Conservation (phyloP, 306 rosid species). For the Oxytropis ochrocephala region DNA sequence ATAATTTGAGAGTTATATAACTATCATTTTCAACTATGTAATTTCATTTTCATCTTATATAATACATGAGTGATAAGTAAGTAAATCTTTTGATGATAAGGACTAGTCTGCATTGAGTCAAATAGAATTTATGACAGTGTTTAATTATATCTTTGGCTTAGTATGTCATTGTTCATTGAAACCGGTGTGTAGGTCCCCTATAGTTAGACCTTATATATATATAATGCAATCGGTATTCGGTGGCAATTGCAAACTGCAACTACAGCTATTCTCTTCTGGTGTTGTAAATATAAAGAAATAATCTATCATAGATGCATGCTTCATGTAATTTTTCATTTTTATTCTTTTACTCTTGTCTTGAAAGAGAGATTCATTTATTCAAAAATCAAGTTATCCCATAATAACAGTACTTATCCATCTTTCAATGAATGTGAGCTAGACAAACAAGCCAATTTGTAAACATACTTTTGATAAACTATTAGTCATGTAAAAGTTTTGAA, state of each 20-base stretch:
- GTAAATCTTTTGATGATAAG: slow-evolving; percentile 19
- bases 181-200: slow-evolving; percentile 6
- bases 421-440: too few relatives aligned
- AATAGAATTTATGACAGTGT: slow-evolving; percentile 15
- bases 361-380: too few relatives aligned
- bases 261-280: neutral
- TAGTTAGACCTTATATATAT: neutral
- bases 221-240: neutral
- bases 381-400: too few relatives aligned
- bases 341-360: too few relatives aligned
- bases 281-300: neutral
- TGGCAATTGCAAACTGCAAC: neutral
- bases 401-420: too few relatives aligned
- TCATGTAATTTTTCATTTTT: too few relatives aligned
- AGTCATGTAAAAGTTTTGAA: too few relatives aligned
- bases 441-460: too few relatives aligned
- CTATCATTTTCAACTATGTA: slow-evolving; percentile 28
- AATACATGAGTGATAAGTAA: slow-evolving; percentile 21
- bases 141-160: slow-evolving; percentile 21
- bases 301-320: too few relatives aligned
- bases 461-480: too few relatives aligned
- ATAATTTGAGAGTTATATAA: slow-evolving; percentile 6
- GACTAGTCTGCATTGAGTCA: slow-evolving; percentile 19
- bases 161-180: slow-evolving; percentile 11
- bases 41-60: neutral